Base-by-base conservation (phyloP, 352 stramenopile genomes). In the Albugo candida region DNA sequence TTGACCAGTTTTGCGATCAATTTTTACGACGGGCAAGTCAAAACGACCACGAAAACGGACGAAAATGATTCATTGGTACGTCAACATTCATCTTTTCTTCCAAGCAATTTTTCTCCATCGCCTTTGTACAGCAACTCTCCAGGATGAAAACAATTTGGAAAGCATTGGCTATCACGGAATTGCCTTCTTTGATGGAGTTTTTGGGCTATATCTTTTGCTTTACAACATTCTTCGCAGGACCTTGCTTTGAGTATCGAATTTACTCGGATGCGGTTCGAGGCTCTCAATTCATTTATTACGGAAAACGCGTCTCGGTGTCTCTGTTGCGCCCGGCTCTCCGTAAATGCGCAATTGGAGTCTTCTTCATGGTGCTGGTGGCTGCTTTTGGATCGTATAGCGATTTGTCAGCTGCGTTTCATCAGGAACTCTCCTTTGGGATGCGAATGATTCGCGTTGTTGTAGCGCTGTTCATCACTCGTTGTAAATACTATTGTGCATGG, bases 1-100 rank as follows among this genome's bases (percentile, higher is more conserved):
- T 70, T 98, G 27, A 97, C 93, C 46, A 95, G 87, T 58, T 95
- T 98, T 54, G 91, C 82, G 13, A 98, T 85, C 72, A 98, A 98
- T 62, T 78, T 96, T 48, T 88, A 94, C 65, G 93, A 98, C 59
- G 91, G 91, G 34, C 67, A 65, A 0, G 60, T 82, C 19, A 46
- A 63, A 35, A 42, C 18, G 24, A 37, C 21, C 19, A 48, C 19
- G 4, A 10, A 43, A 43, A 43, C 8, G 38, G 38, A 19, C 38
- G 20, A 43, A 43, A 24, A 43, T 43, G 38, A 43, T 19, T 24
- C 17, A 43, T 24, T 24, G 38, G 38, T 24, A 24, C 38, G 20
- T 43, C 20, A 19, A 24, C n/a, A 43, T 43, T 10, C 17, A 19
- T 43, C 17, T 19, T 8, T 43, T 3, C 3, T 43, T 19, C 8